phyloP scores from a whole-genome alignment of 495 filamentous ascomycete species.

The Lepraria neglecta region DNA sequence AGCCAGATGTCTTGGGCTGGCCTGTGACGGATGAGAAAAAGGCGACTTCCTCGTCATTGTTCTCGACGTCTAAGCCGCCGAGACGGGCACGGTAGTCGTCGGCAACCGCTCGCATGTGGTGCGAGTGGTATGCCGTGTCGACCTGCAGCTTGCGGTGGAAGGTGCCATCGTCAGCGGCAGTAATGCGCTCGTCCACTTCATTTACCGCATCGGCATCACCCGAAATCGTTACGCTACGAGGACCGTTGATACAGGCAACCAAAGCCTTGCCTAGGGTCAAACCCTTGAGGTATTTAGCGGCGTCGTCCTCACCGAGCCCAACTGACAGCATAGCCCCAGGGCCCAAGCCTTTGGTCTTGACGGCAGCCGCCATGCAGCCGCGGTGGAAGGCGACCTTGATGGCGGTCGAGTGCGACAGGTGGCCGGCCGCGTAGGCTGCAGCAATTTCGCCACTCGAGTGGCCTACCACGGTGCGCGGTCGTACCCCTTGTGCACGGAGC shows the following conservation, averaged over 20 bases:
- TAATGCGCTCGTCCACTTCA: neutral
- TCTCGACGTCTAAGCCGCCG: neutral
- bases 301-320: too few species aligned
- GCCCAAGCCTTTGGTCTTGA: too few species aligned
- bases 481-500: constrained; percentile 21
- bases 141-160: constrained; percentile 30
- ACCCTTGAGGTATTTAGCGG: too few species aligned
- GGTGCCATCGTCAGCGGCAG: neutral
- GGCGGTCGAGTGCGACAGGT: constrained; percentile 13
- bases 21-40: neutral
- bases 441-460: constrained; percentile 28
- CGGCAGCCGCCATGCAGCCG: too few species aligned
- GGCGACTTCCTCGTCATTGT: too few species aligned
- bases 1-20: constrained; percentile 2
- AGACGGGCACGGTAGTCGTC: neutral
- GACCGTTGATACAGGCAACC: constrained; percentile 18
- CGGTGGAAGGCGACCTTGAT: constrained; percentile 25
- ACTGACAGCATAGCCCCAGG: too few species aligned
- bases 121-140: constrained; percentile 32
- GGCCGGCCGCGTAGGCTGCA: constrained; percentile 19
- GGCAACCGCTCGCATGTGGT: constrained; percentile 27
- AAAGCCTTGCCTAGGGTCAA: too few species aligned
- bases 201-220: constrained; percentile 33
- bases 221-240: constrained; percentile 43
- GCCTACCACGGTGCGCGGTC: constrained; percentile 24